phyloP scores from a whole-genome alignment of 495 filamentous ascomycete genomes.

The Pyrenula massariospora region DNA sequence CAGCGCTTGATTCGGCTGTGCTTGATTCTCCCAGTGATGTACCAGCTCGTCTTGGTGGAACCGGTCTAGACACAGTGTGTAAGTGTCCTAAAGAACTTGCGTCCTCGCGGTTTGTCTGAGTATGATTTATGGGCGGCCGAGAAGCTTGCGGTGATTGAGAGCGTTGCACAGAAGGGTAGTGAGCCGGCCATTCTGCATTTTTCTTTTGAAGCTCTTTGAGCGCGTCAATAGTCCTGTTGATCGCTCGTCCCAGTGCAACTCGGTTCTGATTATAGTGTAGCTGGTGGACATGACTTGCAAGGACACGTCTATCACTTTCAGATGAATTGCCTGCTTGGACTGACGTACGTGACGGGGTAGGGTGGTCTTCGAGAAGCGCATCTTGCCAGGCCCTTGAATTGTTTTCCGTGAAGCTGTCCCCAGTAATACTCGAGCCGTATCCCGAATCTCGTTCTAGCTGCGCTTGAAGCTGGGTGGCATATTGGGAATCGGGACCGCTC shows the following conservation, averaged over 20 bases:
- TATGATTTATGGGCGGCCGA: conserved; percentile 37
- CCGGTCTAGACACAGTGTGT: conserved; percentile 33
- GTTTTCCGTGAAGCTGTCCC: conserved; percentile 35
- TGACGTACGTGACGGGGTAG: conserved; percentile 46
- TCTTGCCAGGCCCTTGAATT: conserved; percentile 39
- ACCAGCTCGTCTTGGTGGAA: conserved; percentile 50
- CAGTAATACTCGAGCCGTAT: conserved; percentile 67
- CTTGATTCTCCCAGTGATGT: conserved; percentile 54
- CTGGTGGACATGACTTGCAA: conserved; percentile 64
- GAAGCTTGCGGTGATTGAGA: conserved; percentile 31
- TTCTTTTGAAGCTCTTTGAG: conserved; percentile 71
- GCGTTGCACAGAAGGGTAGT: conserved; percentile 79
- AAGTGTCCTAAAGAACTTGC: conserved; percentile 15
- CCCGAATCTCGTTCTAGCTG: conserved; percentile 78
- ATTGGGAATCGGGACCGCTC: conserved; percentile 66
- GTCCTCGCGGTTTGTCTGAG: conserved; percentile 29
- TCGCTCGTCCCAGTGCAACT: conserved; percentile 69
- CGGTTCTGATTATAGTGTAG: conserved; percentile 78
- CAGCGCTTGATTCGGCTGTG: conserved; percentile 58
- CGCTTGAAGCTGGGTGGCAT: conserved; percentile 54
- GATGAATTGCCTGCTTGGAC: conserved; percentile 35
- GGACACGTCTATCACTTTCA: conserved; percentile 46
- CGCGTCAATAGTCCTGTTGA: conserved; percentile 72
- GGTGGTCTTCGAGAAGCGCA: conserved; percentile 54
- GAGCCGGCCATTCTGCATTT: conserved; percentile 86